Percentiles rank a stretch among this genome's conserved stretches.
Evolutionary conservation across 2,329 filamentous ascomycete species (phyloP).

Genomic region (Plectosphaerella cucumerina): DNA sequence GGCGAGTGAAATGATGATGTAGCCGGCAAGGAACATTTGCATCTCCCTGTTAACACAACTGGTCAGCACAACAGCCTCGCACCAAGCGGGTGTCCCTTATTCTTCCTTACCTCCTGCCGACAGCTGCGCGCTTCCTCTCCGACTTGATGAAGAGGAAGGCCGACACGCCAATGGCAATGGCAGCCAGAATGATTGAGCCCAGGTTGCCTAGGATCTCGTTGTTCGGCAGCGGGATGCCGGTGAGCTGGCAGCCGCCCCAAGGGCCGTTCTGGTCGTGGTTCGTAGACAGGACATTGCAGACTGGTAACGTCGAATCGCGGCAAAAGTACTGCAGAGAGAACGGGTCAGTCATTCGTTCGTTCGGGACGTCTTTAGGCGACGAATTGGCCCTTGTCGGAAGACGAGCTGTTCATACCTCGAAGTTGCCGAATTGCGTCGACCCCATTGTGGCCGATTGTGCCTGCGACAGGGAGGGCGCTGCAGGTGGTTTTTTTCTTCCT

Average conservation of each 20-base stretch:
- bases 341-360: conserved; percentile 19
- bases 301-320: conserved; percentile 74
- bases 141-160: conserved; percentile 71
- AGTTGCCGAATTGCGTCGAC: conserved; percentile 59
- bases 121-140: conserved; percentile 86
- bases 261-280: conserved; percentile 54
- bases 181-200: conserved; percentile 84
- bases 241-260: conserved; percentile 69
- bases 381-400: not conserved
- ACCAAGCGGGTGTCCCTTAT: conserved; percentile 13
- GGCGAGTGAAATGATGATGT: conserved; percentile 84
- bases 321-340: conserved; percentile 63
- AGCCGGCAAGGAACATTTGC: conserved; percentile 86
- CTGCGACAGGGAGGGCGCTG: conserved; percentile 1
- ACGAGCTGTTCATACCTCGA: conserved; percentile 42
- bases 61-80: conserved; percentile 4
- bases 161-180: conserved; percentile 67
- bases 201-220: conserved; percentile 73
- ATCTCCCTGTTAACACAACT: conserved; percentile 66
- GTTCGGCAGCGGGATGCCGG: conserved; percentile 67
- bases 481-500: not conserved
- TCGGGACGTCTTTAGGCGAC: not conserved
- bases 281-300: conserved; percentile 75
- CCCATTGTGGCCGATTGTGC: conserved; percentile 41
- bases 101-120: conserved; percentile 73